phyloP scores from a whole-genome alignment of 352 stramenopile species.

The Phytophthora parvispora region DNA sequence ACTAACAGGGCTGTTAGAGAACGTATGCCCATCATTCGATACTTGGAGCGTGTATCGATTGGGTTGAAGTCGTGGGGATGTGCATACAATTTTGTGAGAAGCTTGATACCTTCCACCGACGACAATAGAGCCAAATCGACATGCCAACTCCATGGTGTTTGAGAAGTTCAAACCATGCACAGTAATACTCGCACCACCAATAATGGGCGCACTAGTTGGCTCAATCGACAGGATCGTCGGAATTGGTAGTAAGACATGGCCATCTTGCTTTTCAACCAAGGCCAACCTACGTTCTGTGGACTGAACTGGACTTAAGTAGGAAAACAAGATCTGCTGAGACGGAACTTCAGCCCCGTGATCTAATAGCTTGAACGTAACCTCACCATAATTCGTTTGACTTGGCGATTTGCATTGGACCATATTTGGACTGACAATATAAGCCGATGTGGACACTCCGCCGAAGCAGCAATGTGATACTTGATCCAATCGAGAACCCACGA shows the following conservation, averaged over 20 bases:
- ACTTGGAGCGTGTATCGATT: conserved; percentile 79
- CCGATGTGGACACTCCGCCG: conserved; percentile 39
- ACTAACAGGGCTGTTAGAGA: conserved; percentile 63
- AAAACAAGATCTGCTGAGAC: conserved; percentile 47
- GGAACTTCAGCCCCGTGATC: conserved; percentile 53
- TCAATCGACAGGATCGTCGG: conserved; percentile 32
- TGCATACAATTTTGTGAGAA: conserved; percentile 61
- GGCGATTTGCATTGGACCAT: conserved; percentile 54
- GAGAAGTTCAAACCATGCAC: conserved; percentile 84
- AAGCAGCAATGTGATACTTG: conserved; percentile 82
- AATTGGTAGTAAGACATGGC: not conserved
- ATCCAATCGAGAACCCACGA: conserved; percentile 65
- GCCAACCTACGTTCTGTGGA: conserved; percentile 8
- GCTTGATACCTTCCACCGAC: conserved; percentile 66
- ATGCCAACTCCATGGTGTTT: conserved; percentile 78
- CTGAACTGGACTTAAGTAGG: conserved; percentile 43
- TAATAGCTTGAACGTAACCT: conserved; percentile 55
- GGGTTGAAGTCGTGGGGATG: conserved; percentile 62
- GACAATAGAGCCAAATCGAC: conserved; percentile 80
- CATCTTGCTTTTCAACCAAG: conserved; percentile 5
- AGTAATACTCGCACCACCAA: conserved; percentile 73
- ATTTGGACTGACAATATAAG: conserved; percentile 34
- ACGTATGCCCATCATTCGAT: conserved; percentile 74
- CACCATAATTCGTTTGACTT: conserved; percentile 37
- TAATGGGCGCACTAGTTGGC: conserved; percentile 18